phyloP scores from a whole-genome alignment of 1,139 yeast species.

The Geotrichum europaeum region DNA sequence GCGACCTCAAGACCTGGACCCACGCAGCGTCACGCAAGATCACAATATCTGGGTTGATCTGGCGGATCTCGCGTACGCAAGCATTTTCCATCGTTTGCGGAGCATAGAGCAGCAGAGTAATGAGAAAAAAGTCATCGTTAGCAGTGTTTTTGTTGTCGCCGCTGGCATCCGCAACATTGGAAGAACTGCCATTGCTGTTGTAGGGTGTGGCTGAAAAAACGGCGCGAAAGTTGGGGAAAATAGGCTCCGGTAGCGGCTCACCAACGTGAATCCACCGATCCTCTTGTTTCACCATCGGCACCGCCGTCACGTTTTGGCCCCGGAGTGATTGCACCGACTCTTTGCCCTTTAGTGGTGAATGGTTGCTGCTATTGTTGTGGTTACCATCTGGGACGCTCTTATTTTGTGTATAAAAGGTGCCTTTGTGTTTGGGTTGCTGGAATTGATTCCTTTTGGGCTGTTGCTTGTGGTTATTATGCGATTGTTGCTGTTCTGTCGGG shows the following conservation, averaged over 20 bases:
- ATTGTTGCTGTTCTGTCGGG: background rate
- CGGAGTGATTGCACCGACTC: background rate
- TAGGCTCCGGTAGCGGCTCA: background rate
- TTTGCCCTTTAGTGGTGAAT: background rate
- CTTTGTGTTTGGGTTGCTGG: conserved; percentile 15
- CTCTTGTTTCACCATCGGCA: background rate
- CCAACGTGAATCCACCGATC: conserved; percentile 2
- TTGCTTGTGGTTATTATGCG: background rate
- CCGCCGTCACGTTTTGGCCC: background rate
- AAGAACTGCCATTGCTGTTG: background rate
- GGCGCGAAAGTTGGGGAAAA: background rate
- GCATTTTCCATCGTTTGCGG: background rate
- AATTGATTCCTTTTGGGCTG: background rate
- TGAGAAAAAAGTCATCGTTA: background rate
- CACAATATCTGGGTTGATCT: conserved; percentile 6
- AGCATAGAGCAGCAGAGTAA: conserved; percentile 4
- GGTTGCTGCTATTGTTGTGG: background rate
- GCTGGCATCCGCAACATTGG: background rate
- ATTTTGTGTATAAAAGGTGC: background rate
- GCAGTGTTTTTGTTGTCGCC: background rate
- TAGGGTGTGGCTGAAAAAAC: background rate
- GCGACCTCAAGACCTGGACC: background rate
- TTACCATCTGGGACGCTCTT: background rate
- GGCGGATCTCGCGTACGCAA: conserved; percentile 4
- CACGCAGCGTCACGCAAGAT: conserved; percentile 8